Conservation (phyloP, 306 rosid genomes). For the Citrullus colocynthis region DNA sequence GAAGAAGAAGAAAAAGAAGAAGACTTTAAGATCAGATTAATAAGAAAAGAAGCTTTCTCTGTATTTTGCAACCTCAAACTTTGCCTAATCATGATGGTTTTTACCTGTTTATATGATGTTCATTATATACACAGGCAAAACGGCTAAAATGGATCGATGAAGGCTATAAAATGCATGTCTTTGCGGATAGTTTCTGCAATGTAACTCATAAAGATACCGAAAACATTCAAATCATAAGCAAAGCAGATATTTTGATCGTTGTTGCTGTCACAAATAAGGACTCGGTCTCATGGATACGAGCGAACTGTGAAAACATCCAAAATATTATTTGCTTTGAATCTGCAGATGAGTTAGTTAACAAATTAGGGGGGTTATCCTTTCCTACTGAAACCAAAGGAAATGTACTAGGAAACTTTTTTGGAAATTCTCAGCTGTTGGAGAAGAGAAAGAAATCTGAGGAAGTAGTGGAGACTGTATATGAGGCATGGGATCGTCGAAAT, state of each 20-base stretch:
- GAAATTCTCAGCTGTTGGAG: conserved; percentile 16
- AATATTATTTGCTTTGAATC: conserved; percentile 64
- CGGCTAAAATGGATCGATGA: conserved; percentile 78
- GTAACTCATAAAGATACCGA: conserved; percentile 10
- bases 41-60: not conserved
- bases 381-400: conserved; percentile 21
- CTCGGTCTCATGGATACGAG: conserved; percentile 37
- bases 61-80: not conserved
- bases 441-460: conserved; percentile 31
- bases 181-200: conserved; percentile 31
- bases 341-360: conserved; percentile 38
- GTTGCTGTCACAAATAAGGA: conserved; percentile 49
- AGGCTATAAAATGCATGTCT: conserved; percentile 57
- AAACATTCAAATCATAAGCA: conserved; percentile 17
- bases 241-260: conserved; percentile 47
- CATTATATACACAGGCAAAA: conserved; percentile 38
- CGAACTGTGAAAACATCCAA: conserved; percentile 14
- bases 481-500: conserved; percentile 71
- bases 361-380: conserved; percentile 52
- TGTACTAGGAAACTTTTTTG: conserved; percentile 25
- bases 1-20: too few relatives aligned
- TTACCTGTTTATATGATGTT: not conserved
- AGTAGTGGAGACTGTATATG: conserved; percentile 47
- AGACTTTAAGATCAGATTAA: too few relatives aligned
- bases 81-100: not conserved